Evolutionary conservation across 2,329 filamentous ascomycete genomes (phyloP).

Genomic region (Colletotrichum salicis): DNA sequence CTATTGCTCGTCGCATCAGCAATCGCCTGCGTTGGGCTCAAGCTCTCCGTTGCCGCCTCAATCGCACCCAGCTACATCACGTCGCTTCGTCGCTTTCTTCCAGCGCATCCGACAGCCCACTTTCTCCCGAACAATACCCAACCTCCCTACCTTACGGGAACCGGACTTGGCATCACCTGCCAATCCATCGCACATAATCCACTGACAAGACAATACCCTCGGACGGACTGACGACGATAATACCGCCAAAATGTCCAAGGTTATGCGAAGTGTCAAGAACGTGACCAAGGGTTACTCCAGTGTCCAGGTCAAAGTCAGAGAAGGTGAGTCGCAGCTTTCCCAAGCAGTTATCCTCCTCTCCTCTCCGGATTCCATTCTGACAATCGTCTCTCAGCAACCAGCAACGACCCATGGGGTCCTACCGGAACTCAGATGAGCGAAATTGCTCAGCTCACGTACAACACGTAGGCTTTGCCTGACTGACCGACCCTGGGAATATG

Average conservation of each 20-base stretch:
- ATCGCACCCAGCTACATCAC: conserved; percentile 12
- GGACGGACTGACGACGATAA: conserved; percentile 2
- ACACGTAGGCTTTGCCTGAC: conserved; percentile 75
- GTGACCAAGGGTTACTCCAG: conserved; percentile 98
- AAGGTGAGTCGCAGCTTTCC: conserved; percentile 71
- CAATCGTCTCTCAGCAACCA: conserved; percentile 77
- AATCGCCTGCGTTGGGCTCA: conserved; percentile 21
- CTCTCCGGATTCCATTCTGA: conserved; percentile 37
- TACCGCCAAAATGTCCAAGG: conserved; percentile 82
- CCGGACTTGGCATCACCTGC: conserved; percentile 1
- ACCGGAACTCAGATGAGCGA: conserved; percentile 99
- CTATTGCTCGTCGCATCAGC: conserved; percentile 1
- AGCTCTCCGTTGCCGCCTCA: conserved; percentile 17
- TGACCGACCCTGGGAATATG: not conserved
- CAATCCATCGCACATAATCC: not conserved
- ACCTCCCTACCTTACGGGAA: not conserved
- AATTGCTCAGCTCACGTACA: conserved; percentile 97
- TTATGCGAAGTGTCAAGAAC: conserved; percentile 98
- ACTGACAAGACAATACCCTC: not conserved
- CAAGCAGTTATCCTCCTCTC: not conserved
- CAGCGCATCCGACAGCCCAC: conserved; percentile 11
- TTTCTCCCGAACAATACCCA: conserved; percentile 16
- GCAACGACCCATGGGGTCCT: conserved; percentile 98
- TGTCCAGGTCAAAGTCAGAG: conserved; percentile 97
- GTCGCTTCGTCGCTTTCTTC: conserved; percentile 6